A percentile compares a stretch with the other conserved stretches of the same genome.
phyloP scores from a whole-genome alignment of 148 eudicot genomes.

The Hydrangea macrophylla region DNA sequence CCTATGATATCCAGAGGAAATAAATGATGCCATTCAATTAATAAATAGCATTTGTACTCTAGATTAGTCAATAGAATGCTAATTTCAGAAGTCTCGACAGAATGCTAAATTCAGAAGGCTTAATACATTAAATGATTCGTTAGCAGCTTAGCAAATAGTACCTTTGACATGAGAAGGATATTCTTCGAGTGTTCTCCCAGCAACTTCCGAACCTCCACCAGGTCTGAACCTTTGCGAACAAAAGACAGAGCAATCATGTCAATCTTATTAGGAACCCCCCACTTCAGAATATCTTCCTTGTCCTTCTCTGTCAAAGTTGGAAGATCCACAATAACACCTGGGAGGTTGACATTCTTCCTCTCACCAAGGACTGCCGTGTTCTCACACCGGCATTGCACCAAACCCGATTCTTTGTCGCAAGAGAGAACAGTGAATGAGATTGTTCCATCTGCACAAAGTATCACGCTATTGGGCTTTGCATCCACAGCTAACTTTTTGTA shows the following conservation, averaged over 20 bases:
- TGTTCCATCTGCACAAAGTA: conserved; percentile 53
- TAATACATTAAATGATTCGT: background rate
- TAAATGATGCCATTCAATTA: background rate
- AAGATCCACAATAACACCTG: conserved; percentile 51
- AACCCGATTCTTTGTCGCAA: conserved; percentile 38
- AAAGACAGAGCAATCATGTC: conserved; percentile 57
- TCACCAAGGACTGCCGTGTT: conserved; percentile 51
- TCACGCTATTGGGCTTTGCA: conserved; percentile 42
- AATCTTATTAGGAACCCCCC: conserved; percentile 52
- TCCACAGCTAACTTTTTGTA: conserved; percentile 49
- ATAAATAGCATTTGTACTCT: background rate
- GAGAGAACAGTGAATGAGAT: conserved; percentile 42
- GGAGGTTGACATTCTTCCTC: conserved; percentile 54
- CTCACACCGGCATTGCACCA: conserved; percentile 50
- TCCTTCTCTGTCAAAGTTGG: conserved; percentile 53
- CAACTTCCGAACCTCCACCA: conserved; percentile 49
- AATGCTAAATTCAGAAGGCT: background rate
- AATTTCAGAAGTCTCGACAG: background rate
- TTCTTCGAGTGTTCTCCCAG: conserved; percentile 39
- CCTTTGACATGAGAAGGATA: conserved; percentile 59
- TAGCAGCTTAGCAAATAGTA: background rate
- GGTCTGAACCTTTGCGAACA: conserved; percentile 56
- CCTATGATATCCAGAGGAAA: too few relatives aligned
- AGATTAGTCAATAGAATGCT: too few relatives aligned
- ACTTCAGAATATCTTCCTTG: conserved; percentile 45